Evolutionary conservation across 179 eudicot genomes (phyloP).

Genomic region (Nepenthes alata): DNA sequence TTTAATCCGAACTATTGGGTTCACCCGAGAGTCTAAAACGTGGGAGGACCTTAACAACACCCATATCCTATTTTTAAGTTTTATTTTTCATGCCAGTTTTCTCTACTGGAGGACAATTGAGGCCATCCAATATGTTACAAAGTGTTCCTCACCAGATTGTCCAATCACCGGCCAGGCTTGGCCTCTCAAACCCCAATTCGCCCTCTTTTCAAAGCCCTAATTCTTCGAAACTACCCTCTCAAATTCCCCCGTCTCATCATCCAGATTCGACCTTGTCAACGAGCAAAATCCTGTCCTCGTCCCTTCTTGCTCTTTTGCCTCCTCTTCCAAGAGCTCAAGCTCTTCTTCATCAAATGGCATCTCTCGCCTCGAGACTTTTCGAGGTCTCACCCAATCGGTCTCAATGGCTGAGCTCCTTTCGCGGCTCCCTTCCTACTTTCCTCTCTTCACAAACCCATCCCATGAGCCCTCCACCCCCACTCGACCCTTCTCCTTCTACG

Average conservation of each 20-base stretch:
- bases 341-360: conserved; percentile 74
- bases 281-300: conserved; percentile 41
- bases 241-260: conserved; percentile 25
- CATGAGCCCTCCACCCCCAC: conserved; percentile 14
- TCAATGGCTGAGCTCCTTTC: conserved; percentile 68
- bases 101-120: conserved; percentile 2
- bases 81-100: conserved; percentile 13
- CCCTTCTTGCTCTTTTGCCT: conserved; percentile 80
- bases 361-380: conserved; percentile 67
- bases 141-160: conserved; percentile 56
- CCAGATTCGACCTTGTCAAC: conserved; percentile 30
- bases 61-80: not conserved
- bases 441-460: conserved; percentile 50
- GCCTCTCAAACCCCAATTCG: conserved; percentile 84
- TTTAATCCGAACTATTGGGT: no score
- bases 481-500: conserved; percentile 45
- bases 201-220: conserved; percentile 64
- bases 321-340: conserved; percentile 83
- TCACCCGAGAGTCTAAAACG: no score
- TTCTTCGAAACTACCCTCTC: conserved; percentile 49
- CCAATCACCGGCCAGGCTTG: conserved; percentile 87
- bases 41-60: no score
- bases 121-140: conserved; percentile 50
- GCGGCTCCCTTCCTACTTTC: conserved; percentile 82
- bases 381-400: conserved; percentile 79